phyloP scores from a whole-genome alignment of 768 basidiomycete genomes.

The Leccinum truebloodii region DNA sequence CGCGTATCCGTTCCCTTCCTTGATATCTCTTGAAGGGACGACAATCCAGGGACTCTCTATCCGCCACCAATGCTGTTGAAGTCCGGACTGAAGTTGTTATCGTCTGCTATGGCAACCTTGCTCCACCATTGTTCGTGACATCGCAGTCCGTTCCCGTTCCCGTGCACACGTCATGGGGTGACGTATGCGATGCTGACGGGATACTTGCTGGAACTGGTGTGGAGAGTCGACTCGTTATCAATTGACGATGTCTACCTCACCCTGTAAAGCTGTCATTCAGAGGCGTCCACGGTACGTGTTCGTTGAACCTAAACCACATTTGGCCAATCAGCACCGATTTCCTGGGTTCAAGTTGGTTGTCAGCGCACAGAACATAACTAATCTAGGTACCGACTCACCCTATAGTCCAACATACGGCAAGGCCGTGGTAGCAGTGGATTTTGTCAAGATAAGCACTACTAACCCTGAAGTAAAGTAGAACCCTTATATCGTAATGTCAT shows the following conservation, averaged over 20 bases:
- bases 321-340: slow-evolving; percentile 23
- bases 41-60: slow-evolving; percentile 18
- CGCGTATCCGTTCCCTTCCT: slow-evolving; percentile 25
- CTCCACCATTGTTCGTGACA: slow-evolving; percentile 30
- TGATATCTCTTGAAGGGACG: background rate
- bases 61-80: slow-evolving; percentile 38
- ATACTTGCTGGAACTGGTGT: slow-evolving; percentile 19
- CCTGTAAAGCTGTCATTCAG: slow-evolving; percentile 10
- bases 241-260: slow-evolving; percentile 32
- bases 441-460: background rate
- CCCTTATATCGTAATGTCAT: background rate
- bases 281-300: background rate
- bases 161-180: background rate
- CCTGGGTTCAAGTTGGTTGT: slow-evolving; percentile 9
- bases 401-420: background rate
- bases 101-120: slow-evolving; percentile 25
- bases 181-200: background rate
- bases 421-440: background rate
- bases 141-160: slow-evolving; percentile 26
- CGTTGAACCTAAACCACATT: slow-evolving; percentile 6
- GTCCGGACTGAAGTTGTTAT: slow-evolving; percentile 31
- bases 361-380: background rate
- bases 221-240: slow-evolving; percentile 29
- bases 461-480: slow-evolving; percentile 5
- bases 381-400: background rate